Base-by-base conservation (phyloP, 2,329 filamentous ascomycete genomes). In the Bimuria novae-zelandiae region DNA sequence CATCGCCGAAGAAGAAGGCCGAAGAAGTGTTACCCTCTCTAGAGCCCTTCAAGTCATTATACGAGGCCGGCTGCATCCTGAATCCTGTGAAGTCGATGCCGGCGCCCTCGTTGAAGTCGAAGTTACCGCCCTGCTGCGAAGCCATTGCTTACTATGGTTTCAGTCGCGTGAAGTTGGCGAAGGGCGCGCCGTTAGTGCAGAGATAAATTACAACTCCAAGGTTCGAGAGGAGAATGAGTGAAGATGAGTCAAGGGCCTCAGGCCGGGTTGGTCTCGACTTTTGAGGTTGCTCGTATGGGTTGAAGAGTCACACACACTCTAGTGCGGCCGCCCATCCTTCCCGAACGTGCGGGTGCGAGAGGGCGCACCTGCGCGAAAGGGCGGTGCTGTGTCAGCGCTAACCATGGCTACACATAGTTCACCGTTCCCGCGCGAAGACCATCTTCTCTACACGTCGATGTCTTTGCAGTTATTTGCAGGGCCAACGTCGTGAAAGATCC, bases 81-180 rank as follows among this genome's bases (percentile, higher is more conserved):
- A 68, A 68, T 44, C 61, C 58, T 44, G 59, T 61, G 54, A 71
- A 72, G 52, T 71, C 65, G 64, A 72, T 65, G 44, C 56, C 62
- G 46, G 58, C 44, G 44, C 44, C 44, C 32, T 39, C 52, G 54
- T 68, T 67, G 64, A 70, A 70, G 56, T 67, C 62, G 58, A 70
- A 69, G 48, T 41, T 41, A 33, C 27, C 33, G 39, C 30, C 50
- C 41, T 41, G 41, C 50, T 52, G 50, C n/a, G 50, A 52, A 48
- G 43, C 50, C 50, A 52, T 52, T 33, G 42, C 43, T 46, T 25
- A 29, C 22, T 10, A 37, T 17, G 33, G 16, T 37, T 47, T 33
- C 29, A 22, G 41, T 22, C 25, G 41, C 23, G 2, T 16, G 21
- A 4, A 45, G 54, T 39, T 55, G 54, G 55, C 53, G 53, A 62